These are phyloP conservation scores for Candida tetrigidarum DNA, from an alignment of 1,139 yeast genomes.

Conservation along the genomic window DNA sequence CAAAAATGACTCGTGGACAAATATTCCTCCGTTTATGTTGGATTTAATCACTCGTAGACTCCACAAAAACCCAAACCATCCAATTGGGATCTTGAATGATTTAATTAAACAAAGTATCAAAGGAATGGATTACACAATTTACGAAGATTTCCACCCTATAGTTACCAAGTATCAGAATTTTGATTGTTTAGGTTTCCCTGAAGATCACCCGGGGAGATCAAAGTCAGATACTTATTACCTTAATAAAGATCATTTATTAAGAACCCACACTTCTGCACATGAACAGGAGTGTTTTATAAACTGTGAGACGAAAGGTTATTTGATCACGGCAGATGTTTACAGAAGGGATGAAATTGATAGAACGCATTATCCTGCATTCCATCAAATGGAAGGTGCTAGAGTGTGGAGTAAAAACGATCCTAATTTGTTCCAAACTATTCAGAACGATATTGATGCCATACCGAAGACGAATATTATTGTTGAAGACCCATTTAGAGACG, in stretches of 20 bases:
- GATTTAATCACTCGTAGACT: conserved; percentile 72
- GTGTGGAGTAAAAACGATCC: conserved; percentile 65
- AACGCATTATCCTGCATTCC: conserved; percentile 97
- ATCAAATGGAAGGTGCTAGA: conserved; percentile 97
- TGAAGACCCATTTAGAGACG: conserved; percentile 63
- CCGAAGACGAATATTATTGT: conserved; percentile 75
- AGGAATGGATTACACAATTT: conserved; percentile 76
- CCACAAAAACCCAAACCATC: conserved; percentile 78
- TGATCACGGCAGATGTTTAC: conserved; percentile 95
- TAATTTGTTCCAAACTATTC: conserved; percentile 46
- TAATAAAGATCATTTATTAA: conserved; percentile 67
- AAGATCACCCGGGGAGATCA: conserved; percentile 92
- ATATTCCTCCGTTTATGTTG: conserved; percentile 76
- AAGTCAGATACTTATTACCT: conserved; percentile 92
- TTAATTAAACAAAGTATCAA: conserved; percentile 71
- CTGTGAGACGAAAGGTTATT: conserved; percentile 80
- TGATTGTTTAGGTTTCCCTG: conserved; percentile 89
- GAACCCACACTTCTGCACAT: conserved; percentile 98
- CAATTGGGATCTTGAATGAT: conserved; percentile 82
- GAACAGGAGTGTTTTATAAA: conserved; percentile 79
- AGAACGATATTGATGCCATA: conserved; percentile 62
- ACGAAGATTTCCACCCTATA: conserved; percentile 80
- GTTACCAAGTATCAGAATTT: conserved; percentile 85
- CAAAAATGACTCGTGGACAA: conserved; percentile 79
- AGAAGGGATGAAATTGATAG: conserved; percentile 94